Base-by-base conservation (phyloP, 1,284 basidiomycete genomes). In the Leccinum subrobustum region DNA sequence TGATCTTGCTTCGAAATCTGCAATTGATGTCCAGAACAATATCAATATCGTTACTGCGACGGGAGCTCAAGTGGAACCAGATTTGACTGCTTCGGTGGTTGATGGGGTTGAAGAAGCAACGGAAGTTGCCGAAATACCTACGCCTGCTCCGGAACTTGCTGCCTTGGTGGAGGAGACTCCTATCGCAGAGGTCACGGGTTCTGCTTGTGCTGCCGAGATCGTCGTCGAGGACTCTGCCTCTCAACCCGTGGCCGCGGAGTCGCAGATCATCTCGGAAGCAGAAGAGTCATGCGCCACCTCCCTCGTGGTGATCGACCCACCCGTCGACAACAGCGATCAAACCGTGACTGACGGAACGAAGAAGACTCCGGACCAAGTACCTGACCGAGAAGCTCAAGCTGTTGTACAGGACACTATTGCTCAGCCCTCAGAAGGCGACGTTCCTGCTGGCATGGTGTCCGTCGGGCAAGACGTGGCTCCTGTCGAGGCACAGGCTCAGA, bases 151-250 rank as follows among this genome's bases (percentile, higher is more conserved):
- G 3, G 76, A 76, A 61, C 64, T 55, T 6, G 71, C 77, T 37
- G 71, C 77, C 0, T 65, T 75, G 20, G 67, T 75, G 12, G 77
- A 76, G 6, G 74, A 74, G 50, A 81, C 78, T 2, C 76, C 76
- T 37, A 74, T 76, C 1, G 77, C 75, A 20, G 68, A 77, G 33
- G 60, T 74, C 52, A 76, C 75, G 29, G 68, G 76, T 58, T 67
- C 25, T 23, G 14, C 25, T 25, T 54, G 53, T 54, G 23, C 25
- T 42, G 8, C 33, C 35, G 35, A 27, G 33, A 35, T 7, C 14
- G 52, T 54, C 9, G 35, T 39, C 37, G 23, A 54, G 23, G 53
- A 23, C 53, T 47, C 57, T 31, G 56, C 51, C 27, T 25, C 52
- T 29, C 62, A 58, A 27, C 20, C 50, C 16, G 51, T 57, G 35